phyloP scores from a whole-genome alignment of 2,329 filamentous ascomycete genomes.

The Penicillium freii region DNA sequence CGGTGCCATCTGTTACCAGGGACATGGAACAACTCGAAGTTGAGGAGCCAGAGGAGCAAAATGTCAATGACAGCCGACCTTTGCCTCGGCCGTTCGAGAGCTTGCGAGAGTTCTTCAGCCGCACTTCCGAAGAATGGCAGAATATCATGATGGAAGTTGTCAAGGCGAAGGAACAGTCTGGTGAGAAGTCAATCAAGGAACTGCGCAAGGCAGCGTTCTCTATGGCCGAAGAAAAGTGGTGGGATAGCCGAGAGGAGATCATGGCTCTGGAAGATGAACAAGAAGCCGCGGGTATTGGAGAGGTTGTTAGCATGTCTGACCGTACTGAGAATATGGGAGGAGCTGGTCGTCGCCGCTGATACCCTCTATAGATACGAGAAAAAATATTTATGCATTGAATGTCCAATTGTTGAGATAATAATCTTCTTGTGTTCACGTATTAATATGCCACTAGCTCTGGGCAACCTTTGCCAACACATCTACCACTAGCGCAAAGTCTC shows the following conservation, averaged over 20 bases:
- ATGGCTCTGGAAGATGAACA: conserved; percentile 90
- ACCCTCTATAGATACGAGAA: not conserved
- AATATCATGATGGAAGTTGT: conserved; percentile 75
- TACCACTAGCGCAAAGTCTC: conserved; percentile 65
- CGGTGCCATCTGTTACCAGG: conserved; percentile 36
- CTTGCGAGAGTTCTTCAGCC: conserved; percentile 84
- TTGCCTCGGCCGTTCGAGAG: conserved; percentile 82
- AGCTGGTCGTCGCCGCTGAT: conserved; percentile 46
- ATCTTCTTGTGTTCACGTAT: not conserved
- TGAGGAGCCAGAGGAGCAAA: conserved; percentile 39
- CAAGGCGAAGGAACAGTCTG: conserved; percentile 60
- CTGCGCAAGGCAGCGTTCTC: conserved; percentile 88
- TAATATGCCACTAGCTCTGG: not conserved
- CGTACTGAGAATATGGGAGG: conserved; percentile 55
- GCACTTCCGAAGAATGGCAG: conserved; percentile 89
- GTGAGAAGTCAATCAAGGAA: conserved; percentile 74
- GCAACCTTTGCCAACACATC: conserved; percentile 59
- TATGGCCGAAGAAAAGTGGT: conserved; percentile 94
- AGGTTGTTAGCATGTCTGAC: conserved; percentile 85
- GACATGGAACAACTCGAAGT: conserved; percentile 41
- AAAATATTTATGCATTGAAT: not conserved
- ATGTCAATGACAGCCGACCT: conserved; percentile 71
- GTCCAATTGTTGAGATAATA: not conserved
- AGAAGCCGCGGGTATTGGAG: conserved; percentile 89
- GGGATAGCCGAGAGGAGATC: conserved; percentile 95